Conservation (phyloP, 345 rosid genomes). For the Linum usitatissimum region DNA sequence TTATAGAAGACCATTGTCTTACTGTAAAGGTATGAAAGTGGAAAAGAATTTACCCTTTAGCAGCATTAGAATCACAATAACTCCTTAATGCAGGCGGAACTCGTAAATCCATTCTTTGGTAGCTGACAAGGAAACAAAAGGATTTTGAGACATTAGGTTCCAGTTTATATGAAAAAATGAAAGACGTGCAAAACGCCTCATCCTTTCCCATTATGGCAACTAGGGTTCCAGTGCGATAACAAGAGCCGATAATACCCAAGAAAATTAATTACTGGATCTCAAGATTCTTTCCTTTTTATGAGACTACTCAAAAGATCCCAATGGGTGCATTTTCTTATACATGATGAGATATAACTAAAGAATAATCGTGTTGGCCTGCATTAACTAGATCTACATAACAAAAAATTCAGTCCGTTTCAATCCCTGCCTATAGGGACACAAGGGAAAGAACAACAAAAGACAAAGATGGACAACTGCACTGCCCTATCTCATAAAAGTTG, state of each 20-base stretch:
- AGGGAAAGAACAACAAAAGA: too few relatives aligned
- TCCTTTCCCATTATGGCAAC: too few relatives aligned
- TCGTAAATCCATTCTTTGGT: slow-evolving; percentile 84
- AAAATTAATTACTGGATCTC: not conserved
- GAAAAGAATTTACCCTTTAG: slow-evolving; percentile 38
- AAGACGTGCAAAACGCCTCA: not conserved
- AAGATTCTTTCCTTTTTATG: not conserved
- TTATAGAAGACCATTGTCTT: not conserved
- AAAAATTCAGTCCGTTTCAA: too few relatives aligned
- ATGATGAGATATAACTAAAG: not conserved
- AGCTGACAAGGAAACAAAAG: slow-evolving; percentile 35
- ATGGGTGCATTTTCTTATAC: not conserved
- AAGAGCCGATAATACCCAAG: not conserved
- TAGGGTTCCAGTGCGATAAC: not conserved
- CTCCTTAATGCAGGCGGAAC: slow-evolving; percentile 62
- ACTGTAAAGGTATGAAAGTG: not conserved
- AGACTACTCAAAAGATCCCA: not conserved
- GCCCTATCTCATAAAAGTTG: not conserved
- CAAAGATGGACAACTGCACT: too few relatives aligned
- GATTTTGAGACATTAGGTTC: not conserved
- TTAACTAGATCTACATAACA: not conserved
- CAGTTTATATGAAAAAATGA: not conserved
- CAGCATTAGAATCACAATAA: slow-evolving; percentile 39
- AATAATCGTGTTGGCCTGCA: not conserved
- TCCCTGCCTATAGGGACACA: too few relatives aligned